Conservation (phyloP, 1,284 basidiomycete genomes). For the Microbotryum intermedium region DNA sequence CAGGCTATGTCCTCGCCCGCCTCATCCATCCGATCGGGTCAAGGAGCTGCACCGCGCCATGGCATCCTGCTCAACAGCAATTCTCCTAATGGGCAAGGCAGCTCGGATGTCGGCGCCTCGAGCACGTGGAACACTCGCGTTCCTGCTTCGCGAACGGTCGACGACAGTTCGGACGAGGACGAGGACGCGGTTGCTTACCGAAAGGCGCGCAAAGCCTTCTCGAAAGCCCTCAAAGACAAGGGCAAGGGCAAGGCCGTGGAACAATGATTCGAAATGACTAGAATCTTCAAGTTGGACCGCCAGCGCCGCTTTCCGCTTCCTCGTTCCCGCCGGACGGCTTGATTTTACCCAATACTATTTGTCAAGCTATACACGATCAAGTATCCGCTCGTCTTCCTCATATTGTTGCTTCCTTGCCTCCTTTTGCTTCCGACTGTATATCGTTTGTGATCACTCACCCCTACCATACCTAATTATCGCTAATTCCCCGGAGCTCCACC, state of each 20-base stretch:
- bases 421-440: no score
- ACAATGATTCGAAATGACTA: background rate
- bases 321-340: no score
- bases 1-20: slow-evolving; percentile 12
- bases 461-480: no score
- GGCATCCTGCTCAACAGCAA: slow-evolving; percentile 25
- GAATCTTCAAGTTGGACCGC: background rate
- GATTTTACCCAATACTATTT: no score
- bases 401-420: no score
- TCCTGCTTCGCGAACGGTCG: slow-evolving; percentile 2
- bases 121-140: slow-evolving; percentile 11
- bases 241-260: slow-evolving; percentile 11
- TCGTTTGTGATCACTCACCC: no score
- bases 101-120: slow-evolving; percentile 2
- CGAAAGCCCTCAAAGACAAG: slow-evolving; percentile 10
- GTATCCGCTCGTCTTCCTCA: no score
- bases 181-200: slow-evolving; percentile 27
- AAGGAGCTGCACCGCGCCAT: background rate
- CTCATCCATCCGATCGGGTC: slow-evolving; percentile 11
- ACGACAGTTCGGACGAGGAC: slow-evolving; percentile 21
- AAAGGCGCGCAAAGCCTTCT: slow-evolving; percentile 18
- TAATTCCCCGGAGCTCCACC: no score
- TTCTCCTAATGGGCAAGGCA: background rate
- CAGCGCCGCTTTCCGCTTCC: no score
- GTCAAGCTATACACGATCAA: no score